These are phyloP conservation scores for Vachellia pachyceras DNA, from an alignment of 306 rosid species.

Conservation along the genomic window DNA sequence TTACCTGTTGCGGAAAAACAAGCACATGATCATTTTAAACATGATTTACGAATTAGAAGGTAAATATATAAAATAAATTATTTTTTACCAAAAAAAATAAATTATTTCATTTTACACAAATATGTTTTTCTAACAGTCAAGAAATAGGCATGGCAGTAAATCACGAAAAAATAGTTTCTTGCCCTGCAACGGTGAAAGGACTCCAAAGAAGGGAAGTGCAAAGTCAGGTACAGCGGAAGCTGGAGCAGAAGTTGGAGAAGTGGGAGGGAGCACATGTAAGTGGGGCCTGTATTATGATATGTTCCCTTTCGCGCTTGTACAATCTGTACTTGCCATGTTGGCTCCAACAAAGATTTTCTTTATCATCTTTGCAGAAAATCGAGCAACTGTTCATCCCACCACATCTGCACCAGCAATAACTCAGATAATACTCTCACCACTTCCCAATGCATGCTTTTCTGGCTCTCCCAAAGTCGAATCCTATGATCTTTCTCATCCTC, in stretches of 20 bases:
- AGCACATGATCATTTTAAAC: not conserved
- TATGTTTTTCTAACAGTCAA: no score
- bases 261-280: not conserved
- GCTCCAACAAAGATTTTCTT: conserved; percentile 28
- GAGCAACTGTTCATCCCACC: not conserved
- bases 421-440: not conserved
- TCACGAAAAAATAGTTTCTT: no score
- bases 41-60: no score
- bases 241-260: not conserved
- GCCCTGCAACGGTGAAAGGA: not conserved
- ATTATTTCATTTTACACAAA: no score
- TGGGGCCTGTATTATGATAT: conserved; percentile 3
- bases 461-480: not conserved
- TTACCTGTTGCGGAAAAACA: no score
- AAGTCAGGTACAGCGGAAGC: not conserved
- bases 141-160: no score
- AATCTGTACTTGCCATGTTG: not conserved
- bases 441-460: not conserved
- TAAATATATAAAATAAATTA: no score
- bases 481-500: not conserved
- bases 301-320: not conserved
- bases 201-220: not conserved
- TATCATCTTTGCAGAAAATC: conserved; percentile 1
- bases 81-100: no score
- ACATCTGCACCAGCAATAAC: conserved; percentile 9